These are phyloP conservation scores for Nicotiana otophora DNA, from an alignment of 257 asterid species.

Conservation along the genomic window DNA sequence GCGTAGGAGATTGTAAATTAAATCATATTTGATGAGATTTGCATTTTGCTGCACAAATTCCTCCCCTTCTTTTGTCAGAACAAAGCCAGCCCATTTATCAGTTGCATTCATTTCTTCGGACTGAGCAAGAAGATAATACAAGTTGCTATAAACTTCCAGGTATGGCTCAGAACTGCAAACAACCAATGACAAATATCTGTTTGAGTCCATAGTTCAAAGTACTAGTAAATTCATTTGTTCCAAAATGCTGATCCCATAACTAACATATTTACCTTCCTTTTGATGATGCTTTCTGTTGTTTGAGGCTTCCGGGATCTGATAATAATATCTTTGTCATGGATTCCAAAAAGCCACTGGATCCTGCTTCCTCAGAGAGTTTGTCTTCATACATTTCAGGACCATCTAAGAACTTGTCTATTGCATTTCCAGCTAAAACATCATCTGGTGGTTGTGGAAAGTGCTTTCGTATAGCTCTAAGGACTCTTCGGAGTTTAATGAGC, in stretches of 20 bases:
- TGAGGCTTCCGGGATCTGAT: slow-evolving; percentile 50
- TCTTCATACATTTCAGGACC: slow-evolving; percentile 84
- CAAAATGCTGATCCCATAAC: background rate
- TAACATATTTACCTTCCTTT: slow-evolving; percentile 45
- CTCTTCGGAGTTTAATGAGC: slow-evolving; percentile 76
- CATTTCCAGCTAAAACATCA: slow-evolving; percentile 67
- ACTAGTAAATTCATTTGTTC: background rate
- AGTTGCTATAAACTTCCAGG: slow-evolving; percentile 76
- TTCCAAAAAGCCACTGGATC: slow-evolving; percentile 67
- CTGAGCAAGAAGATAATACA: slow-evolving; percentile 82
- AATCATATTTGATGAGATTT: slow-evolving; percentile 88
- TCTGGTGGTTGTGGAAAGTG: slow-evolving; percentile 95
- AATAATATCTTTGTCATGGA: slow-evolving; percentile 52
- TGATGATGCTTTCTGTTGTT: slow-evolving; percentile 44
- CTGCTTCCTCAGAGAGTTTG: slow-evolving; percentile 78
- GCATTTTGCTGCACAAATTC: slow-evolving; percentile 83
- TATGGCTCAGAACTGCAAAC: slow-evolving; percentile 80
- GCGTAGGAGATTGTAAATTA: slow-evolving; percentile 79
- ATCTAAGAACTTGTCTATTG: slow-evolving; percentile 87
- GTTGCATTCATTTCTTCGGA: slow-evolving; percentile 93
- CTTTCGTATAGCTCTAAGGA: slow-evolving; percentile 87
- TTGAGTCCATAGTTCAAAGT: slow-evolving; percentile 8
- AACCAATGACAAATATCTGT: slow-evolving; percentile 14
- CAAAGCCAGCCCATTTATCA: slow-evolving; percentile 99
- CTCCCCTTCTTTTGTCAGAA: slow-evolving; percentile 90